Conservation (phyloP, 2,329 filamentous ascomycete species). For the Penicillium sp. region DNA sequence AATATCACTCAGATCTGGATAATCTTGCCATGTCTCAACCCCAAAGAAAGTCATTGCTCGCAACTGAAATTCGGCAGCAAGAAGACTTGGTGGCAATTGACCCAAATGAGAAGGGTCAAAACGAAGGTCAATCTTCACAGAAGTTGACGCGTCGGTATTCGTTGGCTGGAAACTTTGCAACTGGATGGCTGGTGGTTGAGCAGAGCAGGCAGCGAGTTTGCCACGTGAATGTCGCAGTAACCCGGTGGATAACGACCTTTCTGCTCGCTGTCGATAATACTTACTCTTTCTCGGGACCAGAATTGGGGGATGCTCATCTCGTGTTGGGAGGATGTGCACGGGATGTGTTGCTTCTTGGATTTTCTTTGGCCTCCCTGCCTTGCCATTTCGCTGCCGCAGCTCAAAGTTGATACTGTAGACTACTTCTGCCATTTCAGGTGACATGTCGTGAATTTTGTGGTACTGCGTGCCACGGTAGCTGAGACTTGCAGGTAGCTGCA, state of each 20-base stretch:
- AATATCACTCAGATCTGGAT: constrained; percentile 11
- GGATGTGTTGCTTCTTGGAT: constrained; percentile 9
- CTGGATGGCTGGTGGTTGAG: constrained; percentile 10
- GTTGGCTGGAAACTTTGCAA: not conserved
- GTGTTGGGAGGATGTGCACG: constrained; percentile 11
- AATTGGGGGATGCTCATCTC: constrained; percentile 13
- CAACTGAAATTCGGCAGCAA: constrained; percentile 9
- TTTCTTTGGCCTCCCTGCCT: not conserved
- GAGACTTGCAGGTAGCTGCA: not conserved
- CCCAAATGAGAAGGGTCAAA: constrained; percentile 1
- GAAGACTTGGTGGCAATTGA: constrained; percentile 3
- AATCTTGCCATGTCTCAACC: constrained; percentile 13
- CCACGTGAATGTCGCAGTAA: constrained; percentile 5
- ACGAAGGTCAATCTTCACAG: constrained; percentile 10
- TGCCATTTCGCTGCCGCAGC: not conserved
- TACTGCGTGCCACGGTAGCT: too few species aligned
- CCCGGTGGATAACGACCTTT: constrained; percentile 6
- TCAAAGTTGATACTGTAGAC: constrained; percentile 11
- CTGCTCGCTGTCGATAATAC: constrained; percentile 6
- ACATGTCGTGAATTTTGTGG: constrained; percentile 4
- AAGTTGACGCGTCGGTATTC: not conserved
- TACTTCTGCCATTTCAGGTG: constrained; percentile 5
- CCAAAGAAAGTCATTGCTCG: constrained; percentile 18
- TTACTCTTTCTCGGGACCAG: constrained; percentile 4
- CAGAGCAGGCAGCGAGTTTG: not conserved